These are phyloP conservation scores for Saccharomyces pastorianus DNA, from an alignment of 1,139 yeast species.

Conservation along the genomic window DNA sequence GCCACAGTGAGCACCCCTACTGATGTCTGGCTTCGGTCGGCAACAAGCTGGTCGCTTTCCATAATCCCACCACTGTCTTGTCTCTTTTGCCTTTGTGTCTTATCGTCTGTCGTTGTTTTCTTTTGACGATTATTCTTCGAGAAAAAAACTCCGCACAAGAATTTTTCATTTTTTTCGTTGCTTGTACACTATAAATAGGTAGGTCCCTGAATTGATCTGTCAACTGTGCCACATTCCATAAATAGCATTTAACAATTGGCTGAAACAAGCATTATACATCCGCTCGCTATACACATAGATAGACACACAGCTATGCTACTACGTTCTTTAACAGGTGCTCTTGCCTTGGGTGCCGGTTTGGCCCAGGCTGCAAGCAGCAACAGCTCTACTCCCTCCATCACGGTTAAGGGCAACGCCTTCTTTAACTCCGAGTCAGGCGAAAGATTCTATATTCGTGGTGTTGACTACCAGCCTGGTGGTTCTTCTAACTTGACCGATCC, in stretches of 20 bases:
- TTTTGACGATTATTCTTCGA: background rate
- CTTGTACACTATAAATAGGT: background rate
- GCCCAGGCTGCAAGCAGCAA: constrained; percentile 5
- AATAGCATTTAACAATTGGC: background rate
- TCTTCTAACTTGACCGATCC: constrained; percentile 65
- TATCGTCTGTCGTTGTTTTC: background rate
- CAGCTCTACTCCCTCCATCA: constrained; percentile 40
- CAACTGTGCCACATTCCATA: background rate
- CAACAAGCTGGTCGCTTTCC: too few species aligned
- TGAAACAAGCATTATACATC: background rate
- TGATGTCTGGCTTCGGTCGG: background rate
- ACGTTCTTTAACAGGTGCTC: background rate
- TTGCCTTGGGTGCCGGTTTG: background rate
- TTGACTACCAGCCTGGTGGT: constrained; percentile 80
- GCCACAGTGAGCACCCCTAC: background rate
- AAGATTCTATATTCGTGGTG: constrained; percentile 54
- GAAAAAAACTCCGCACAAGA: background rate
- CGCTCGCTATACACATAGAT: background rate
- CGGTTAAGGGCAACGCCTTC: constrained; percentile 70
- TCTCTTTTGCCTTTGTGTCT: background rate
- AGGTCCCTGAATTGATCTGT: background rate
- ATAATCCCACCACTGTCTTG: background rate
- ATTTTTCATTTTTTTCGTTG: background rate
- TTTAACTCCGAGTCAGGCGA: constrained; percentile 41
- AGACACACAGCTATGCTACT: background rate